These are phyloP conservation scores for Nicotiana paniculata DNA, from an alignment of 257 asterid species.

Conservation along the genomic window DNA sequence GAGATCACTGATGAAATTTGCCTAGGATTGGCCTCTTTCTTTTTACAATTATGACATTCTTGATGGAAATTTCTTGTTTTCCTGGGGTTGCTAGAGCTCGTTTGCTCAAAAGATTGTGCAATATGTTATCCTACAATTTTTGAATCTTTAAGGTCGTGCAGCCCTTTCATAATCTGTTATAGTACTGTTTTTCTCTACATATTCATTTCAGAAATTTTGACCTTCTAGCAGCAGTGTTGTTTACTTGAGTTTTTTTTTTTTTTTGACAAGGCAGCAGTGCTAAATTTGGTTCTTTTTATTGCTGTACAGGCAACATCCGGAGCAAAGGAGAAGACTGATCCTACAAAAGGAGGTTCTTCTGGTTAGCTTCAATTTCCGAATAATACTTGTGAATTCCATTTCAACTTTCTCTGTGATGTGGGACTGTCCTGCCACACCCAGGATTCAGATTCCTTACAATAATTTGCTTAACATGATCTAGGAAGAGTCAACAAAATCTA, in stretches of 20 bases:
- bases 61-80: background rate
- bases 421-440: background rate
- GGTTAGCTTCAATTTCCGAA: conserved; percentile 34
- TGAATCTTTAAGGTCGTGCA: background rate
- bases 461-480: background rate
- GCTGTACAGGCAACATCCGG: conserved; percentile 50
- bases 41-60: background rate
- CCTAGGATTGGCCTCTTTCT: background rate
- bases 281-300: background rate
- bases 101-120: background rate
- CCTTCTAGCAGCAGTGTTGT: background rate
- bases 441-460: background rate
- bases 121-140: background rate
- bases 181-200: background rate
- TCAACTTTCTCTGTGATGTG: background rate
- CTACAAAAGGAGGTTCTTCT: conserved; percentile 49
- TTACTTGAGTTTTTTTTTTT: background rate
- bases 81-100: background rate
- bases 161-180: background rate
- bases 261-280: background rate
- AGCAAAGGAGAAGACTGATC: conserved; percentile 30
- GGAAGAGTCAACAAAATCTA: background rate
- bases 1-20: background rate
- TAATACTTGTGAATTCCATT: background rate
- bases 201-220: background rate